Evolutionary conservation across 2,329 filamentous ascomycete genomes (phyloP).

Genomic region (Trichoderma sp.): DNA sequence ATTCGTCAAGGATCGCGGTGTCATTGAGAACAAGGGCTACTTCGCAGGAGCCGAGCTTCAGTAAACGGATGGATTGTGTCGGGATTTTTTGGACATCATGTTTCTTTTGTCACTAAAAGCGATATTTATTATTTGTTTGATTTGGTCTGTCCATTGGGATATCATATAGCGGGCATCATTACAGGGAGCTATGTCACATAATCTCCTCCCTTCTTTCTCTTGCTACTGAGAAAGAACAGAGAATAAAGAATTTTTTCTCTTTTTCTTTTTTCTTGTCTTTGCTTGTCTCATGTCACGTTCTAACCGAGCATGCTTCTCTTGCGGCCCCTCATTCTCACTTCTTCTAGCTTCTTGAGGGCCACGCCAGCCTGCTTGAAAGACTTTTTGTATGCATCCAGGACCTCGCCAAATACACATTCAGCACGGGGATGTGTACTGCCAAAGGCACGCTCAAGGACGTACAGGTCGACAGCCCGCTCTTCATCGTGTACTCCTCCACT

Average conservation of each 20-base stretch:
- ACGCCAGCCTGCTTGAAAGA: constrained; percentile 71
- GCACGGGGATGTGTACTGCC: constrained; percentile 89
- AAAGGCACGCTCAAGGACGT: constrained; percentile 93
- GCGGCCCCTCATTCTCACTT: constrained; percentile 87
- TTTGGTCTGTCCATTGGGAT: constrained; percentile 22
- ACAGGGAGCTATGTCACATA: constrained; percentile 1
- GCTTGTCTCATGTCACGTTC: neutral
- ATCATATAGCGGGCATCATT: constrained; percentile 35
- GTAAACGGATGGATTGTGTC: neutral
- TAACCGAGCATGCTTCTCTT: constrained; percentile 97
- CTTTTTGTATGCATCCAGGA: constrained; percentile 71
- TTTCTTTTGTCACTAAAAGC: constrained; percentile 3
- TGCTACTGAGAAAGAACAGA: neutral
- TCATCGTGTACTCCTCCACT: constrained; percentile 80
- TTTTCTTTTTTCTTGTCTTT: neutral
- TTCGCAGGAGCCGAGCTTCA: constrained; percentile 78
- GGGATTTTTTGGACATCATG: neutral
- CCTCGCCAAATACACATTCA: constrained; percentile 69
- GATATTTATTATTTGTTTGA: constrained; percentile 7
- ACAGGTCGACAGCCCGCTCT: constrained; percentile 91
- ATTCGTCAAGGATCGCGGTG: constrained; percentile 86
- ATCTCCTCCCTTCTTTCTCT: neutral
- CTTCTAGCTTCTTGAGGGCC: constrained; percentile 80
- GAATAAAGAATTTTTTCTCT: neutral
- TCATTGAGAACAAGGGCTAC: constrained; percentile 98